phyloP scores from a whole-genome alignment of 176 grass and related monocot genomes.

The Coix lacrymajobi region DNA sequence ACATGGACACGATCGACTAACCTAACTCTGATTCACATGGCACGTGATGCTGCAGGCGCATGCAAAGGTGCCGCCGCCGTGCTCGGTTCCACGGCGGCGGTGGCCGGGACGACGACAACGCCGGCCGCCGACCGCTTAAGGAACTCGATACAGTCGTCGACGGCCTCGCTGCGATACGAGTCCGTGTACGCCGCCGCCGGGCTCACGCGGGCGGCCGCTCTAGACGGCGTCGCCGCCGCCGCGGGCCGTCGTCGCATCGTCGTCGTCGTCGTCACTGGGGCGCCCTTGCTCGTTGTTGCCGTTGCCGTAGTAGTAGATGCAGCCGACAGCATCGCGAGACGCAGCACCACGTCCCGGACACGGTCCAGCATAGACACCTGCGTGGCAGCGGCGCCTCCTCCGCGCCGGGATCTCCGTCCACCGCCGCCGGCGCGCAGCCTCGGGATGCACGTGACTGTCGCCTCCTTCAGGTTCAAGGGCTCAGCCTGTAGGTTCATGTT shows the following conservation, averaged over 20 bases:
- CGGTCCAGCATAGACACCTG: constrained; percentile 56
- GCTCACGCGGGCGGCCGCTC: constrained; percentile 26
- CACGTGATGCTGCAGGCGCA: constrained; percentile 17
- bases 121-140: constrained; percentile 65
- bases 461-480: constrained; percentile 3
- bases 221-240: background rate
- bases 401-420: background rate
- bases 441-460: constrained; percentile 58
- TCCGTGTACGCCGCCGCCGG: constrained; percentile 35
- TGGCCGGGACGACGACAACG: background rate
- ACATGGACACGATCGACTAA: constrained; percentile 9
- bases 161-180: constrained; percentile 79
- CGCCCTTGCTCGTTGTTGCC: background rate
- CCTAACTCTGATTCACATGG: constrained; percentile 26
- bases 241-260: background rate
- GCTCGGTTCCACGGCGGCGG: background rate
- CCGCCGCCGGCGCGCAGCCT: constrained; percentile 39
- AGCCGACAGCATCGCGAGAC: constrained; percentile 54
- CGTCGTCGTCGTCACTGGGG: background rate
- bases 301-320: constrained; percentile 5
- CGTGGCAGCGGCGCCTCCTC: background rate
- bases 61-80: constrained; percentile 10
- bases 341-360: constrained; percentile 53
- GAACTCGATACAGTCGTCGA: constrained; percentile 92
- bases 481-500: constrained; percentile 18